Percentiles rank a stretch among this genome's conserved stretches.
Conservation (phyloP, 805 yeast species). For the Saccharomycopsis malanga region DNA sequence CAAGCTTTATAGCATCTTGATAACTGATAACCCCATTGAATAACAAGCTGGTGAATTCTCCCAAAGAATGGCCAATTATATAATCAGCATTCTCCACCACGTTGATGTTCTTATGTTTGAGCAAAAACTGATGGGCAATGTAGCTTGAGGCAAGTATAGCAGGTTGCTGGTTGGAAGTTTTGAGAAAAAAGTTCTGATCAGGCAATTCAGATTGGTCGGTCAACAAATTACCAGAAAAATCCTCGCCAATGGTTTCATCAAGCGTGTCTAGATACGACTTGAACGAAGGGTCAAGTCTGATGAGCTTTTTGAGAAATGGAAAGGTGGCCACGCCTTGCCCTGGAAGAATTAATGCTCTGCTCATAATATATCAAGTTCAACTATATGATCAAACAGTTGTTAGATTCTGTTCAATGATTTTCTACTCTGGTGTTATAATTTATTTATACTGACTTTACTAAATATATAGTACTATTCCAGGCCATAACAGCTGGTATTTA, state of each 20-base stretch:
- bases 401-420: too few relatives aligned
- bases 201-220: not conserved
- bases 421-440: too few relatives aligned
- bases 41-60: constrained; percentile 18
- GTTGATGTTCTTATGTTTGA: not conserved
- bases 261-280: not conserved
- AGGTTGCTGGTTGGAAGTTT: constrained; percentile 18
- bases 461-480: too few relatives aligned
- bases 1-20: constrained; percentile 7
- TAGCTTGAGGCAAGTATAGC: constrained; percentile 15
- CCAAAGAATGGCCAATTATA: constrained; percentile 20
- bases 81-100: constrained; percentile 5
- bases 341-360: constrained; percentile 15
- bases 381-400: too few relatives aligned
- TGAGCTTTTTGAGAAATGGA: constrained; percentile 7
- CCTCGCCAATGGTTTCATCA: constrained; percentile 3
- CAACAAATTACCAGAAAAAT: constrained; percentile 4
- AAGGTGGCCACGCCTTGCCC: constrained; percentile 21
- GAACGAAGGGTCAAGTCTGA: constrained; percentile 5
- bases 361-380: too few relatives aligned
- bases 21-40: constrained; percentile 10
- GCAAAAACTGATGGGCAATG: constrained; percentile 8
- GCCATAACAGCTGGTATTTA: too few relatives aligned
- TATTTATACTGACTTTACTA: too few relatives aligned
- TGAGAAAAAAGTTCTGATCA: constrained; percentile 4